Evolutionary conservation across 1,284 basidiomycete genomes (phyloP).

Genomic region (Stereum hirsutum): DNA sequence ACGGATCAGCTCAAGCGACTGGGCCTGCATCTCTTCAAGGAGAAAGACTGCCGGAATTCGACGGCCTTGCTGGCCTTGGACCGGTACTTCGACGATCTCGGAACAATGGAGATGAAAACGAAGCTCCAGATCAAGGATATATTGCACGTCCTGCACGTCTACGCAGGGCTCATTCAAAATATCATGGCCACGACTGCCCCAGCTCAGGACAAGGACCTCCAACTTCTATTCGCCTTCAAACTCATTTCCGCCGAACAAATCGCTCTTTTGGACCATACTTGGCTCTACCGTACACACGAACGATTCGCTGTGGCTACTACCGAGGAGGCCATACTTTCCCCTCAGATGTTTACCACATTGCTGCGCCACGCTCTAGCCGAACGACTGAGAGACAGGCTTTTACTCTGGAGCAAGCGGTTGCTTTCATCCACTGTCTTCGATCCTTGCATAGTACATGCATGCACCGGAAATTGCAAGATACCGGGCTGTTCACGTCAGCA

Average conservation of each 20-base stretch:
- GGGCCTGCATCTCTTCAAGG: slow-evolving; percentile 15
- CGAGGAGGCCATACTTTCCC: no score
- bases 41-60: slow-evolving; percentile 21
- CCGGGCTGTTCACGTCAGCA: no score
- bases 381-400: no score
- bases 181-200: background rate
- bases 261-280: background rate
- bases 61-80: slow-evolving; percentile 36
- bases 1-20: slow-evolving; percentile 29
- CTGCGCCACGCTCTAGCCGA: no score
- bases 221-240: background rate
- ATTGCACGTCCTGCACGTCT: slow-evolving; percentile 28
- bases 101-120: slow-evolving; percentile 11
- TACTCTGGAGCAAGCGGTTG: no score
- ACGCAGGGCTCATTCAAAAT: slow-evolving; percentile 18
- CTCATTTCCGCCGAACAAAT: background rate
- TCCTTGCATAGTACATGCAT: no score
- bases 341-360: no score
- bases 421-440: no score
- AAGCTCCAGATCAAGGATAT: slow-evolving; percentile 17
- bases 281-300: background rate
- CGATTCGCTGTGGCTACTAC: no score
- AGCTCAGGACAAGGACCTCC: background rate
- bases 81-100: slow-evolving; percentile 24
- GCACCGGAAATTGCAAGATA: no score